phyloP scores from a whole-genome alignment of 2,329 filamentous ascomycete species.

The Mycogone perniciosa region DNA sequence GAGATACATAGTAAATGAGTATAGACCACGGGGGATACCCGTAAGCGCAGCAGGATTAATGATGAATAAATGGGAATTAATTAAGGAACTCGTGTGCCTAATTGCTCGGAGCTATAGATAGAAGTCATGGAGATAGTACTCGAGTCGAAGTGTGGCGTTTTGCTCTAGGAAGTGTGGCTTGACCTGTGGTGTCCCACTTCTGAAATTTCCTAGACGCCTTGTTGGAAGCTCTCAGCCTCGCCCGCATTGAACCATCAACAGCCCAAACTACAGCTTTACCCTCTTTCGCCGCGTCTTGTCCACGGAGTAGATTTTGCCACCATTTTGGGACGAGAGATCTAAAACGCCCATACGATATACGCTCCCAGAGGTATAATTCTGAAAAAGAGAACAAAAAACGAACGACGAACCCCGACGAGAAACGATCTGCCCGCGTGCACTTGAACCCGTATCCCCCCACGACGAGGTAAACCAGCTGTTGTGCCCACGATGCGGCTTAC shows the following conservation, averaged over 20 bases:
- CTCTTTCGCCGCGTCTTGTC: neutral
- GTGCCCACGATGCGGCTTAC: slow-evolving; percentile 76
- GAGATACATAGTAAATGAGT: too few relatives aligned
- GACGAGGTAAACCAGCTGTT: too few relatives aligned
- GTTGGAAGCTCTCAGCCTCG: slow-evolving; percentile 26
- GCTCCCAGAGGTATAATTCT: too few relatives aligned
- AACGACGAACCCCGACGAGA: neutral
- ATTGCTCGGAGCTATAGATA: too few relatives aligned
- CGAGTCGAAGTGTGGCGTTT: slow-evolving; percentile 3
- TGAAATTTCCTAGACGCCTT: slow-evolving; percentile 29
- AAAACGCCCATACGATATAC: too few relatives aligned
- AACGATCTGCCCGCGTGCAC: neutral
- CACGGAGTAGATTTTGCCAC: neutral
- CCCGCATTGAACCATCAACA: slow-evolving; percentile 1
- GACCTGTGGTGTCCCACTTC: slow-evolving; percentile 9
- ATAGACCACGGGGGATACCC: too few relatives aligned
- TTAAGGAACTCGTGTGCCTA: too few relatives aligned
- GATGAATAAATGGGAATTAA: too few relatives aligned
- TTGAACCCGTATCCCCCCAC: too few relatives aligned
- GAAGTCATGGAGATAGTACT: neutral
- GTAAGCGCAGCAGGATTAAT: too few relatives aligned
- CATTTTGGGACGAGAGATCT: neutral
- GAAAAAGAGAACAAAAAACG: too few relatives aligned
- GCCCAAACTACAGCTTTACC: neutral
- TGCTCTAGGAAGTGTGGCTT: slow-evolving; percentile 7